A percentile compares a stretch with the other conserved stretches of the same genome.
These are phyloP conservation scores for Bombardia bombarda DNA, from an alignment of 495 filamentous ascomycete species.

Conservation along the genomic window DNA sequence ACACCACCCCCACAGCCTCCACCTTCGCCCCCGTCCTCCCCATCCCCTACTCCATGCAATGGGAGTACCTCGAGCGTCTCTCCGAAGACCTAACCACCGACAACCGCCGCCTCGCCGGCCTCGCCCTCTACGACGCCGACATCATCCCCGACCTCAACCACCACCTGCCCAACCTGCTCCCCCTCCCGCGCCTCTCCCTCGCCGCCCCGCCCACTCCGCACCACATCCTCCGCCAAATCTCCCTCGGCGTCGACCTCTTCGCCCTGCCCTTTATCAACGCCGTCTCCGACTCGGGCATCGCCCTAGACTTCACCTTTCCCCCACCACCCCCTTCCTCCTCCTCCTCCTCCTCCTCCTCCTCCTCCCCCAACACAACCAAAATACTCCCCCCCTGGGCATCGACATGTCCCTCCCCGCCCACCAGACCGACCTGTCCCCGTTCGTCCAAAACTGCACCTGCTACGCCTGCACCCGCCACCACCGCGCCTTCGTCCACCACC, in stretches of 20 bases:
- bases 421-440: slow-evolving; percentile 48
- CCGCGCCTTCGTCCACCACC: slow-evolving; percentile 77
- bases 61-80: slow-evolving; percentile 65
- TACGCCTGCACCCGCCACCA: slow-evolving; percentile 82
- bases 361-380: not conserved
- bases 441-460: slow-evolving; percentile 60
- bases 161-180: slow-evolving; percentile 35
- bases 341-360: not conserved
- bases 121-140: slow-evolving; percentile 72
- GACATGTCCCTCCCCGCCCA: slow-evolving; percentile 63
- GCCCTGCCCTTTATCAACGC: slow-evolving; percentile 63
- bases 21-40: slow-evolving; percentile 81
- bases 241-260: slow-evolving; percentile 72
- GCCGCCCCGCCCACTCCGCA: slow-evolving; percentile 61
- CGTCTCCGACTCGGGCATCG: slow-evolving; percentile 79
- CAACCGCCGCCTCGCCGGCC: slow-evolving; percentile 69
- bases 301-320: slow-evolving; percentile 73
- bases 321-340: slow-evolving; percentile 17
- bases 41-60: slow-evolving; percentile 63
- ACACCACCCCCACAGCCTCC: slow-evolving; percentile 22
- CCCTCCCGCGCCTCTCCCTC: slow-evolving; percentile 67
- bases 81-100: slow-evolving; percentile 34
- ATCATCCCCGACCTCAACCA: slow-evolving; percentile 58
- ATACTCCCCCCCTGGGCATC: slow-evolving; percentile 53
- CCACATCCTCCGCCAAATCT: slow-evolving; percentile 62